These are phyloP conservation scores for Cryptosporidium sp. DNA, from an alignment of 169 alveolate genomes.

Conservation along the genomic window DNA sequence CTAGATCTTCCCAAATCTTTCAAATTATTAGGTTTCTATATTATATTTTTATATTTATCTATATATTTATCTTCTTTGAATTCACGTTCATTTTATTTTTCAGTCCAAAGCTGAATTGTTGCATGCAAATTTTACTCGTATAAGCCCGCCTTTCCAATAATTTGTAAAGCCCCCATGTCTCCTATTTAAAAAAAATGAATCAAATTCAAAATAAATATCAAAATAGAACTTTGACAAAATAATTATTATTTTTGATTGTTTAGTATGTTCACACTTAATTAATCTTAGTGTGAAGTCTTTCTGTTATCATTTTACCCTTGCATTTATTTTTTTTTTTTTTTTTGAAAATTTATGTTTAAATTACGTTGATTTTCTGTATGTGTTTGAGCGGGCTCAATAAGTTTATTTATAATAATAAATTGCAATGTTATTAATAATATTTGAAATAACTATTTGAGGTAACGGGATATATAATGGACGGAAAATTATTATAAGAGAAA, in stretches of 20 bases:
- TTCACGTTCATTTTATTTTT: background rate
- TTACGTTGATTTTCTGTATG: background rate
- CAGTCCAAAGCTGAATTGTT: background rate
- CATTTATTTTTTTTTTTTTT: background rate
- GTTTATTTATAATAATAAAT: too few relatives aligned
- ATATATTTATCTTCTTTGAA: background rate
- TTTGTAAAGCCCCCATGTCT: constrained; percentile 33
- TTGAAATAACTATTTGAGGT: background rate
- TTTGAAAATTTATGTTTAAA: too few relatives aligned
- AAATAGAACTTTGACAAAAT: background rate
- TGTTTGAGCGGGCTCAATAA: background rate
- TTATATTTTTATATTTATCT: background rate
- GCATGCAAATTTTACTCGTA: constrained; percentile 21
- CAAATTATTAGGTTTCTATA: background rate
- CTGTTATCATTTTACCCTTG: background rate
- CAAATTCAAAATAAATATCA: background rate
- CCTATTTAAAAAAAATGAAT: background rate
- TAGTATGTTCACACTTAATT: background rate
- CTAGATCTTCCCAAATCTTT: background rate
- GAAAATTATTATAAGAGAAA: background rate
- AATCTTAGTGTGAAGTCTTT: background rate
- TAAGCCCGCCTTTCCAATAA: constrained; percentile 42
- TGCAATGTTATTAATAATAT: background rate
- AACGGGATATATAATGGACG: background rate
- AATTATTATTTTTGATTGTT: too few relatives aligned